Base-by-base conservation (phyloP, 2,329 filamentous ascomycete species). In the Colletotrichum lentis region DNA sequence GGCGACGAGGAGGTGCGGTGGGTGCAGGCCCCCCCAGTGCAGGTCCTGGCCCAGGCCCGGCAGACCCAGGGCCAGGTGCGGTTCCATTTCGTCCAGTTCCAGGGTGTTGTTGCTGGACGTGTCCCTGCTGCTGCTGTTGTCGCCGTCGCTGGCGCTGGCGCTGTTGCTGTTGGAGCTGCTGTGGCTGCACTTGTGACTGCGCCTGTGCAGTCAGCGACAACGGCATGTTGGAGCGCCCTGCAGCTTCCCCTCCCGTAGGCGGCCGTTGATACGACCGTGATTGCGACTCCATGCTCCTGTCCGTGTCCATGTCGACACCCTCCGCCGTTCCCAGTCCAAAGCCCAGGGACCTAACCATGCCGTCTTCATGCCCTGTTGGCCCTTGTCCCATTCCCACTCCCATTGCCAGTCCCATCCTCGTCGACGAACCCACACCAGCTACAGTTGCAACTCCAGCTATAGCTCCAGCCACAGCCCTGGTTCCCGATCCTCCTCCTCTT, bases 201-300 rank as follows among this genome's bases (percentile, higher is more conserved):
- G 56, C 11, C 69, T 64, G 49, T 71, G 69, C n/a, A 69, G 66
- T 27, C 27, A 39, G 35, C 46, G n/a, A 41, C 53, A 50, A 39
- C 46, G 31, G 14, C 39, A 37, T 20, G 43, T 27, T 31, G 20
- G 20, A 37, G 41, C 31, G 31, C 31, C 37, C 47, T 61, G 56
- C 56, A 52, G 58, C 35, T 52, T 67, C 62, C 62, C 65, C 65
- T 43, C 54, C 50, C 49, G 55, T 12, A 31, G 62, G 59, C 27
- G 56, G 62, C 55, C 55, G 60, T 12, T 58, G 31, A 35, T 35
- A 53, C 27, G 64, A 53, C 53, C 39, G 56, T 27, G 56, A 63
- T 31, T 71, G 68, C 44, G 54, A 58, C 54, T 67, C 22, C 50
- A 49, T 10, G 12, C 41, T 39, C 16, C 20, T 43, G 22, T 53